phyloP scores from a whole-genome alignment of 176 grass and related monocot genomes.

The Olyra latifolia region DNA sequence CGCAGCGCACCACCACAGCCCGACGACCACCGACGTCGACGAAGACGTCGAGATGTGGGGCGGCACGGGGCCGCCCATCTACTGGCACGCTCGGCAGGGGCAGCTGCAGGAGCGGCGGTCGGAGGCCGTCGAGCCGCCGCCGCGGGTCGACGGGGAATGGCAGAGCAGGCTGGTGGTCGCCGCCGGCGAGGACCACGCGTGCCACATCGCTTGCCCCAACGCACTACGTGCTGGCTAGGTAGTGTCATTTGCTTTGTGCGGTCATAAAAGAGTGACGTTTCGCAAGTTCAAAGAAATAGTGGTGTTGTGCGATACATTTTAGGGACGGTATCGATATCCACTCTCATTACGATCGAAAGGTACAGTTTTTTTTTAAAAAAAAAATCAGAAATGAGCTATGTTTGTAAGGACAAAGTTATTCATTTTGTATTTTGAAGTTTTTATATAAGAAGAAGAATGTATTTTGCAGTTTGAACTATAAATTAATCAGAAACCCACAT shows the following conservation, averaged over 20 bases:
- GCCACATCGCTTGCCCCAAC: neutral
- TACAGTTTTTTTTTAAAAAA: too few species aligned
- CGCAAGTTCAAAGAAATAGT: too few species aligned
- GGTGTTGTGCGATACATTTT: too few species aligned
- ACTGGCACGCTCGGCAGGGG: constrained; percentile 4
- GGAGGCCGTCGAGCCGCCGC: neutral
- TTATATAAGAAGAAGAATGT: too few species aligned
- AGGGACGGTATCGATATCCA: too few species aligned
- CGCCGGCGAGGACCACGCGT: neutral
- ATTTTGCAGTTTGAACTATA: too few species aligned
- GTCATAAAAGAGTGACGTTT: neutral
- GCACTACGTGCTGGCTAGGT: neutral
- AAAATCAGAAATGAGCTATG: too few species aligned
- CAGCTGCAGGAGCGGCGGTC: neutral
- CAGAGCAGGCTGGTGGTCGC: neutral
- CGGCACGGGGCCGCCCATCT: constrained; percentile 6
- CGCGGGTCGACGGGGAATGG: neutral
- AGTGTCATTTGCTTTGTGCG: neutral
- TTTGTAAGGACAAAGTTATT: too few species aligned
- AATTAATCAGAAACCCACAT: too few species aligned
- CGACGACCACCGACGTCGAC: constrained; percentile 32
- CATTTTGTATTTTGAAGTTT: too few species aligned
- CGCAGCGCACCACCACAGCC: constrained; percentile 24
- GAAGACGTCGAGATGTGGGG: constrained; percentile 38
- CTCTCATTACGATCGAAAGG: too few species aligned